phyloP scores from a whole-genome alignment of 2,329 filamentous ascomycete genomes.

The Alternaria arborescens region DNA sequence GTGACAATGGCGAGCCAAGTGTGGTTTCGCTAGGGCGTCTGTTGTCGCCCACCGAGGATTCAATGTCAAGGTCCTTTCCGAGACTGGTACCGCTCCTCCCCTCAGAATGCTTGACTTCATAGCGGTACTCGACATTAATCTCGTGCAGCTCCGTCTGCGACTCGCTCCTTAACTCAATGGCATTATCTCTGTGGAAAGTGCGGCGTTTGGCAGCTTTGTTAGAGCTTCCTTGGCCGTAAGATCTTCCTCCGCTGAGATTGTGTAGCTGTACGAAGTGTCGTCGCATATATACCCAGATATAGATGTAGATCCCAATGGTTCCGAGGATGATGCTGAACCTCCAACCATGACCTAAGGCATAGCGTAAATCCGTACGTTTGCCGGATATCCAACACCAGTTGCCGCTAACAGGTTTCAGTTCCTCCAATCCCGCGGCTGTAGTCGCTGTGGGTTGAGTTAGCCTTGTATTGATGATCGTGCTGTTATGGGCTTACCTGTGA shows the following conservation, averaged over 20 bases:
- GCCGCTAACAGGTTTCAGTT: conserved; percentile 10
- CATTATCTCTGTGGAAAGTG: not conserved
- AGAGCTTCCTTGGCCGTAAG: conserved; percentile 4
- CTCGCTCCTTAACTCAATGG: conserved; percentile 2
- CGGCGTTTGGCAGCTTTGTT: conserved; percentile 2
- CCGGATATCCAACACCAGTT: conserved; percentile 19
- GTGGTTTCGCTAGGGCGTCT: not conserved
- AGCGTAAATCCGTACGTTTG: conserved; percentile 8
- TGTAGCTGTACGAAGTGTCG: conserved; percentile 5
- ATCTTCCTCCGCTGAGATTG: not conserved
- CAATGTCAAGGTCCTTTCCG: not conserved
- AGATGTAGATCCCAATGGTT: conserved; percentile 11
- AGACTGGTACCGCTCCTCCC: conserved; percentile 11
- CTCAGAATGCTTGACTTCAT: conserved; percentile 11
- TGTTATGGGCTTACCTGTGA: conserved; percentile 5
- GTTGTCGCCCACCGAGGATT: not conserved
- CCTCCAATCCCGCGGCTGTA: conserved; percentile 7
- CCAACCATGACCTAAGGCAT: conserved; percentile 9
- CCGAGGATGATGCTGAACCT: conserved; percentile 13
- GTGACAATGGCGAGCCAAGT: not conserved
- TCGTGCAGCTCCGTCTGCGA: conserved; percentile 9
- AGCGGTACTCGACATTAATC: conserved; percentile 13
- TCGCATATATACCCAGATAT: conserved; percentile 13
- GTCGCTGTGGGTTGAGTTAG: conserved; percentile 6
- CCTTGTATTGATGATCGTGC: not conserved